Percentiles rank a stretch among this genome's conserved stretches.
phyloP scores from a whole-genome alignment of 495 filamentous ascomycete species.

The Halenospora varia region DNA sequence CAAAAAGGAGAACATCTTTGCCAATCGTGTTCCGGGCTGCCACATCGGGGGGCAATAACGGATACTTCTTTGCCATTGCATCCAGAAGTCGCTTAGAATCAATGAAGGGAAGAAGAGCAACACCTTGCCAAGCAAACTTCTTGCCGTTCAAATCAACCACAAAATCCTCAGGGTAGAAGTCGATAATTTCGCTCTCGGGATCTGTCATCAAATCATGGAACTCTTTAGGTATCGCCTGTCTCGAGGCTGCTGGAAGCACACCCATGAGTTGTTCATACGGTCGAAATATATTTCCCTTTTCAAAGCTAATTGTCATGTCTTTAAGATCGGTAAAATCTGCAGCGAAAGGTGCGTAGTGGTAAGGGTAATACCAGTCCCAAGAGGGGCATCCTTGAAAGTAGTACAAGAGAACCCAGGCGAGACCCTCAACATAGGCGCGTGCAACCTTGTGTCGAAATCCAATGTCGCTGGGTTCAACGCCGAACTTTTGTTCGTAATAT shows the following conservation, averaged over 20 bases:
- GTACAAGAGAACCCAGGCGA: conserved; percentile 97
- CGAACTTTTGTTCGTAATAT: conserved; percentile 97
- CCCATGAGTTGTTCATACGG: conserved; percentile 99
- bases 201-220: conserved; percentile 89
- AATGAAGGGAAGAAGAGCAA: conserved; percentile 91
- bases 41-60: conserved; percentile 74
- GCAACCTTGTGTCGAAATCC: conserved; percentile 90
- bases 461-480: conserved; percentile 73
- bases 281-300: conserved; percentile 80
- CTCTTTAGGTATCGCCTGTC: conserved; percentile 80
- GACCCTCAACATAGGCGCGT: conserved; percentile 88
- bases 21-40: conserved; percentile 73
- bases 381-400: conserved; percentile 98
- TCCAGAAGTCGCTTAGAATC: conserved; percentile 81
- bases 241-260: conserved; percentile 87
- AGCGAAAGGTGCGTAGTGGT: conserved; percentile 97
- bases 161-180: conserved; percentile 97
- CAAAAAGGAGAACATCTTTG: conserved; percentile 76
- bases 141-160: conserved; percentile 92
- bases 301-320: conserved; percentile 75
- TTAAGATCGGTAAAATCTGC: conserved; percentile 86
- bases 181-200: conserved; percentile 82
- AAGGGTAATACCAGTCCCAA: conserved; percentile 98
- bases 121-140: conserved; percentile 98
- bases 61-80: conserved; percentile 81